Conservation (phyloP, 768 basidiomycete genomes). For the Asterophora lycoperdoides region DNA sequence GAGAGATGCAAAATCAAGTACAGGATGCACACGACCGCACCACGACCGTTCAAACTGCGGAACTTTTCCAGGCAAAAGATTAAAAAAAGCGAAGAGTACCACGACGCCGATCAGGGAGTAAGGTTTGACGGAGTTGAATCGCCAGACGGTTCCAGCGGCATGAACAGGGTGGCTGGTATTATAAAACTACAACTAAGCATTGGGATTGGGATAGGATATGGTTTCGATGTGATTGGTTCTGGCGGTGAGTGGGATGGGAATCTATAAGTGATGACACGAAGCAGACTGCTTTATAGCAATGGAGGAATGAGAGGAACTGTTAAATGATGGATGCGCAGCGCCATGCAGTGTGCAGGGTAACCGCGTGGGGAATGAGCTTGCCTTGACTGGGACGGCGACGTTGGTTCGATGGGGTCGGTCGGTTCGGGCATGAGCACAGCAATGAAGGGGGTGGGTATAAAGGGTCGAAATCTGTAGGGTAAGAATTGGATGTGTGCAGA, state of each 20-base stretch:
- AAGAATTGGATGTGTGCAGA: slow-evolving; percentile 24
- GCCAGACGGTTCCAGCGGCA: not conserved
- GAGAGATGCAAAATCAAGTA: no score
- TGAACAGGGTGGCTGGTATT: slow-evolving; percentile 15
- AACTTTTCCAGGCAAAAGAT: not conserved
- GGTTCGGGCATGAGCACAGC: slow-evolving; percentile 6
- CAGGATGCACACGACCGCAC: no score
- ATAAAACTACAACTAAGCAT: slow-evolving; percentile 18
- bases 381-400: not conserved
- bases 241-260: slow-evolving; percentile 1
- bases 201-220: slow-evolving; percentile 16
- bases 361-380: no score
- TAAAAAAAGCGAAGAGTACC: not conserved
- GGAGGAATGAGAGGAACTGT: slow-evolving; percentile 2
- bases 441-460: slow-evolving; percentile 15
- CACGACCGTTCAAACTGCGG: no score
- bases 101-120: no score
- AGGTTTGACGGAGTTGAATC: slow-evolving; percentile 3
- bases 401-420: slow-evolving; percentile 5
- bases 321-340: slow-evolving; percentile 6
- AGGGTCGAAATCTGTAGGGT: slow-evolving; percentile 23
- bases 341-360: slow-evolving; percentile 3
- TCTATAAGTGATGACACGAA: slow-evolving; percentile 13
- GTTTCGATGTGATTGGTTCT: slow-evolving; percentile 1
- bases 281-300: slow-evolving; percentile 10